Evolutionary conservation across 495 filamentous ascomycete genomes (phyloP), one percentile per base, ranked within the genome.

Genomic region (Aspergillus baeticus): DNA sequence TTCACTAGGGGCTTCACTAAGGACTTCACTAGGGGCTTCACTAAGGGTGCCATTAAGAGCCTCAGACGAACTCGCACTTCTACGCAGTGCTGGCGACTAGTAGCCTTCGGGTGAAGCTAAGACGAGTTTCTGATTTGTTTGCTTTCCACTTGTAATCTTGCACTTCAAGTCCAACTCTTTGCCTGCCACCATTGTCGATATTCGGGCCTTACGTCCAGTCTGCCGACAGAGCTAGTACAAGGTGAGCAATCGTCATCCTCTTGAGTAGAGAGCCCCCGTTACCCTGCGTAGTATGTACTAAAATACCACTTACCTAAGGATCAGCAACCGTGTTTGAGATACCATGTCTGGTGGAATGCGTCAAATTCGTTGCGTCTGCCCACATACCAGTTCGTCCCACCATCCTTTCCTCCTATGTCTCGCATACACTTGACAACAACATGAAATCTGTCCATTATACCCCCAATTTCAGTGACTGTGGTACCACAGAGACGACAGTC

Each of bases 31-130:
- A n/a, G n/a, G n/a, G n/a, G n/a, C n/a, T n/a, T n/a, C n/a, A n/a
- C n/a, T n/a, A n/a, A n/a, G n/a, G n/a, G n/a, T n/a, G n/a, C n/a
- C n/a, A n/a, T n/a, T n/a, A n/a, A n/a, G n/a, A n/a, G n/a, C n/a
- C n/a, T n/a, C n/a, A n/a, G 61, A 57, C 45, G 68, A 60, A 63
- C 61, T 71, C 64, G 61, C 68, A 67, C 66, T 69, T 69, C 63
- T 69, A 64, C 66, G 64, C 60, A 69, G 66, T 67, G 66, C 60
- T 64, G 64, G 64, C 64, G 68, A 69, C 64, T 63, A 71, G 62
- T 69, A 71, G 59, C 66, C 62, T 61, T 52, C 31, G 37, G 64
- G 64, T 51, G 61, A 64, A 62, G 55, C 55, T 53, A 64, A 64
- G 64, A 64, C 54, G 55, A 64, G 55, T 55, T 61, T 55, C 22